These are phyloP conservation scores for Verticillium albo-atrum DNA, from an alignment of 2,329 filamentous ascomycete genomes.

Conservation along the genomic window DNA sequence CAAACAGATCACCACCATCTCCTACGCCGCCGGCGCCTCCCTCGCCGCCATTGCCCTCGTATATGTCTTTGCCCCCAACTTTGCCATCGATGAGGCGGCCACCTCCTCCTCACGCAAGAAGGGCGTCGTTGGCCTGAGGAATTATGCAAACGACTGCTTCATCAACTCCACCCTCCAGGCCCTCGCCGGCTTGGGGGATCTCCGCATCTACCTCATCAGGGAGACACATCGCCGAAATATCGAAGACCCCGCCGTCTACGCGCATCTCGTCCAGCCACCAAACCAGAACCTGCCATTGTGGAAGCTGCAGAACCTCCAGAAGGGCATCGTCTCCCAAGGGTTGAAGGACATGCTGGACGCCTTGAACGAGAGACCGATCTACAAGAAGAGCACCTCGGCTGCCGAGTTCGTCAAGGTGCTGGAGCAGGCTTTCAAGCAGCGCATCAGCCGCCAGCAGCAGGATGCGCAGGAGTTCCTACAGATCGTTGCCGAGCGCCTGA, in stretches of 20 bases:
- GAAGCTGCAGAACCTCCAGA: slow-evolving; percentile 67
- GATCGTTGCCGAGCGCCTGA: slow-evolving; percentile 84
- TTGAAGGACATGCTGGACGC: slow-evolving; percentile 90
- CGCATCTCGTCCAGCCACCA: slow-evolving; percentile 50
- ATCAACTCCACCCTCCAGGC: slow-evolving; percentile 97
- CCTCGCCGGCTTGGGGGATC: slow-evolving; percentile 81
- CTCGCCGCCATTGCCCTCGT: slow-evolving; percentile 92
- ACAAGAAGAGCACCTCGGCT: slow-evolving; percentile 89
- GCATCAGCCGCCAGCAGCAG: slow-evolving; percentile 91
- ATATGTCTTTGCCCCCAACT: slow-evolving; percentile 97
- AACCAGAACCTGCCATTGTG: slow-evolving; percentile 45
- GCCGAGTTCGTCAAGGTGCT: slow-evolving; percentile 77
- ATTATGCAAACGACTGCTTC: slow-evolving; percentile 93
- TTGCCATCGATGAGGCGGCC: slow-evolving; percentile 82
- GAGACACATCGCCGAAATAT: slow-evolving; percentile 82
- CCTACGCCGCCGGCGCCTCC: slow-evolving; percentile 92
- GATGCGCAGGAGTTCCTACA: slow-evolving; percentile 97
- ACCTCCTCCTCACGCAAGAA: slow-evolving; percentile 71
- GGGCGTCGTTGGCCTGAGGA: slow-evolving; percentile 81
- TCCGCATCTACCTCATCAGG: slow-evolving; percentile 86
- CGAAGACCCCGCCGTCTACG: slow-evolving; percentile 73
- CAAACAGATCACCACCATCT: slow-evolving; percentile 76
- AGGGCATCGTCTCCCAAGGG: slow-evolving; percentile 77
- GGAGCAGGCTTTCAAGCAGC: slow-evolving; percentile 81
- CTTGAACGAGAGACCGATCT: slow-evolving; percentile 88